A percentile compares a stretch with the other conserved stretches of the same genome.
Evolutionary conservation across 345 rosid species (phyloP).

Genomic region (Toxicodendron radicans): DNA sequence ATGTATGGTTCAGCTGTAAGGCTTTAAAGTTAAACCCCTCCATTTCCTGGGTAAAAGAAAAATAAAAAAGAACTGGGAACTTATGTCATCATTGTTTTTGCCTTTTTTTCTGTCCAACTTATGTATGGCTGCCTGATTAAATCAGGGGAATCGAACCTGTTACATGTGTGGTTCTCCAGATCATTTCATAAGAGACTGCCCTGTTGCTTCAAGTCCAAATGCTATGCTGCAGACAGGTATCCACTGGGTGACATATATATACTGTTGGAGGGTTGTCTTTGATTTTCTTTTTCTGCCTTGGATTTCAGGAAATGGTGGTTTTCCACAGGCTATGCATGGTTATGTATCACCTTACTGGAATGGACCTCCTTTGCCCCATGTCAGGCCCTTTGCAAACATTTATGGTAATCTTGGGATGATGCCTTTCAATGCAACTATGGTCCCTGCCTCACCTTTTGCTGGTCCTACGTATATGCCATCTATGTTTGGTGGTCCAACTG

Average conservation of each 20-base stretch:
- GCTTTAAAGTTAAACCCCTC: not conserved
- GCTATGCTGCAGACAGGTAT: conserved; percentile 41
- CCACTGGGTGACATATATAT: not conserved
- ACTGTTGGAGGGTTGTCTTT: conserved; percentile 1
- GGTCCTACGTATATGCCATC: conserved; percentile 31
- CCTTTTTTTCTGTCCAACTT: not conserved
- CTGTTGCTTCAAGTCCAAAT: conserved; percentile 29
- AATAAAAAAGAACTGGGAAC: not conserved
- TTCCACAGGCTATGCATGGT: conserved; percentile 32
- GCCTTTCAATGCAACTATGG: conserved; percentile 32
- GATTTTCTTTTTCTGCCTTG: not conserved
- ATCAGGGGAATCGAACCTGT: conserved; percentile 44
- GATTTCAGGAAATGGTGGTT: conserved; percentile 34
- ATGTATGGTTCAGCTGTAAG: not conserved
- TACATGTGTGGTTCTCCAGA: conserved; percentile 51
- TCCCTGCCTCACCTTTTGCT: conserved; percentile 28
- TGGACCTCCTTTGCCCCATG: conserved; percentile 25
- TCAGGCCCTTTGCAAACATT: conserved; percentile 30
- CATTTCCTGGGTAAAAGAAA: not conserved
- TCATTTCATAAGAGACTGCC: conserved; percentile 55
- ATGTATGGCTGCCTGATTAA: conserved; percentile 18
- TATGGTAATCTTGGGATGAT: conserved; percentile 32
- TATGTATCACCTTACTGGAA: conserved; percentile 37
- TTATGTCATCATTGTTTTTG: not conserved
- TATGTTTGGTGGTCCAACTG: conserved; percentile 31